Evolutionary conservation across 371 early-diverging fungal genomes (phyloP).

Genomic region (Ordospora colligata): DNA sequence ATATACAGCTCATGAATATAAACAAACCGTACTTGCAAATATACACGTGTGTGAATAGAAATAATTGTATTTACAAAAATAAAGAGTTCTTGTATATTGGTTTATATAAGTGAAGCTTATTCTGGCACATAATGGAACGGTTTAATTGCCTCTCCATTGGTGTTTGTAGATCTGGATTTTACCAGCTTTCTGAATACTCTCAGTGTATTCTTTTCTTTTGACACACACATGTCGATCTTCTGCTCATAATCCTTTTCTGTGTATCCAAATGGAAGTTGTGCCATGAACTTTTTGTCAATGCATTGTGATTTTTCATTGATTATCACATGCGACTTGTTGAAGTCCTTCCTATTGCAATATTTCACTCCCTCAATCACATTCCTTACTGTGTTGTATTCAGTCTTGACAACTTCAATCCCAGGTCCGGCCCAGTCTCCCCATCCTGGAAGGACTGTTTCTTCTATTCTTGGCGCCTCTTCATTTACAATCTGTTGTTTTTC

Average conservation of each 20-base stretch:
- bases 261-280: conserved; percentile 50
- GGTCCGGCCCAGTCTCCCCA: conserved; percentile 59
- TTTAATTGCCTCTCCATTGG: conserved; percentile 3
- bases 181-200: conserved; percentile 30
- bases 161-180: neutral
- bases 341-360: conserved; percentile 57
- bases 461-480: conserved; percentile 44
- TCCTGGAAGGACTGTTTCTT: conserved; percentile 55
- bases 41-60: neutral
- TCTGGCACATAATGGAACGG: conserved; percentile 23
- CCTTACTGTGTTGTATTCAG: conserved; percentile 43
- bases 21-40: neutral
- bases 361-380: conserved; percentile 49
- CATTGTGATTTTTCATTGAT: conserved; percentile 50
- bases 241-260: conserved; percentile 30
- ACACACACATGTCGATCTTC: conserved; percentile 30
- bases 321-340: conserved; percentile 52
- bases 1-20: neutral
- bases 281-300: conserved; percentile 45
- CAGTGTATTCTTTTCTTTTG: conserved; percentile 26
- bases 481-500: conserved; percentile 46
- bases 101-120: neutral
- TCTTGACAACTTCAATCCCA: conserved; percentile 44
- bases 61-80: neutral
- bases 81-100: neutral